Evolutionary conservation across 257 asterid species (phyloP).

Genomic region (Sherardia arvensis): DNA sequence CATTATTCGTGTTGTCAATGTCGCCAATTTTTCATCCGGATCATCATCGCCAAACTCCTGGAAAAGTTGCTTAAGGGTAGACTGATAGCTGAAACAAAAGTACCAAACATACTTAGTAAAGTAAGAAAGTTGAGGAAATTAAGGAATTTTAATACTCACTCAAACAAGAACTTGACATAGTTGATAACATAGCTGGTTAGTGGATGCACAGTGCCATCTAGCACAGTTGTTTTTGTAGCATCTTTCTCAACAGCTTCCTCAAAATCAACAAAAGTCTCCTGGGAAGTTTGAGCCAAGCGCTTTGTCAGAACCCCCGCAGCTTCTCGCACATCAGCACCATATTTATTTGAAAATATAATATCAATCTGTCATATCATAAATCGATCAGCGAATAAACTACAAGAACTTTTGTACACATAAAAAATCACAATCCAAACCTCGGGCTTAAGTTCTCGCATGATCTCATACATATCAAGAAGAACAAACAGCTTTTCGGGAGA

Average conservation of each 20-base stretch:
- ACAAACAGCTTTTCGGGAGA: conserved; percentile 93
- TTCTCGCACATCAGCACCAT: conserved; percentile 72
- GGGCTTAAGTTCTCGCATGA: conserved; percentile 79
- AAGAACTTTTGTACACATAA: not conserved
- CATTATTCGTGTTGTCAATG: conserved; percentile 67
- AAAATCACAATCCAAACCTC: conserved; percentile 35
- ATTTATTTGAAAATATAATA: conserved; percentile 50
- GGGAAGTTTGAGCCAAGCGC: conserved; percentile 87
- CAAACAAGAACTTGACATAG: conserved; percentile 85
- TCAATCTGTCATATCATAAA: conserved; percentile 45
- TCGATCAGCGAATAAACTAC: not conserved
- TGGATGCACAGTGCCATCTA: conserved; percentile 99
- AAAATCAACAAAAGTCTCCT: conserved; percentile 87
- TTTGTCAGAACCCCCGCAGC: conserved; percentile 47
- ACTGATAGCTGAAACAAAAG: conserved; percentile 54
- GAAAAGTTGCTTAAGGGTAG: conserved; percentile 77
- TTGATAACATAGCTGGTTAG: conserved; percentile 92
- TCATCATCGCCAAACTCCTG: conserved; percentile 44
- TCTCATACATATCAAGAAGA: conserved; percentile 90
- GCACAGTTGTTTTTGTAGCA: conserved; percentile 87
- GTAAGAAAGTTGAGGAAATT: not conserved
- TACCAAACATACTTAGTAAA: not conserved
- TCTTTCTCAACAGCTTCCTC: conserved; percentile 98
- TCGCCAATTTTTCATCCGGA: conserved; percentile 53
- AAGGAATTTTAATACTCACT: conserved; percentile 38